A percentile compares a stretch with the other conserved stretches of the same genome.
Evolutionary conservation across 352 stramenopile genomes (phyloP).

Genomic region (Phytophthora citrophthora): DNA sequence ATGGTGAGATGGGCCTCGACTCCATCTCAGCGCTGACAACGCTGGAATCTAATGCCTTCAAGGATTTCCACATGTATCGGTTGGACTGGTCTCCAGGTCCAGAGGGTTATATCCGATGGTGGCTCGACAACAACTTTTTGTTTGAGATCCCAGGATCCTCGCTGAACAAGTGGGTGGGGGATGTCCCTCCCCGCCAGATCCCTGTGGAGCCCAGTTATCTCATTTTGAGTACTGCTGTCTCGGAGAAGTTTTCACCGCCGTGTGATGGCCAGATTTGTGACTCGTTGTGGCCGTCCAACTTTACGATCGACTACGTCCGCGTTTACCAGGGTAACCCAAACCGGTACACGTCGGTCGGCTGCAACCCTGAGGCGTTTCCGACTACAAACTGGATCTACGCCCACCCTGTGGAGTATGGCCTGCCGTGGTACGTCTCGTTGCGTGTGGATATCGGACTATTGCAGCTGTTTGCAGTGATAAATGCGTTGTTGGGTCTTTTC

Average conservation of each 20-base stretch:
- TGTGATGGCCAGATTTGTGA: constrained; percentile 94
- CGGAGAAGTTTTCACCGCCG: constrained; percentile 93
- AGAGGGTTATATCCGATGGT: constrained; percentile 94
- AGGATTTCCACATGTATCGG: constrained; percentile 93
- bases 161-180: constrained; percentile 81
- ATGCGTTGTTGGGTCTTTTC: constrained; percentile 55
- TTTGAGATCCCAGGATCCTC: constrained; percentile 92
- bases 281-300: constrained; percentile 91
- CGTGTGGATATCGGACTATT: constrained; percentile 52
- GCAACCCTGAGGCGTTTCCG: constrained; percentile 90
- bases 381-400: constrained; percentile 93
- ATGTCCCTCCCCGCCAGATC: constrained; percentile 83
- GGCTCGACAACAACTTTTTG: constrained; percentile 93
- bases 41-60: constrained; percentile 92
- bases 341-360: constrained; percentile 92
- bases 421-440: constrained; percentile 85
- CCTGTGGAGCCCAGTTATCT: constrained; percentile 97
- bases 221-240: constrained; percentile 98
- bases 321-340: constrained; percentile 94
- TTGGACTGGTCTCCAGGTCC: constrained; percentile 95
- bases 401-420: constrained; percentile 85
- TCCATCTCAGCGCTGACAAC: constrained; percentile 94
- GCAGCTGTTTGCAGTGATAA: constrained; percentile 63
- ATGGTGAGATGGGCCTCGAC: constrained; percentile 94
- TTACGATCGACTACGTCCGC: constrained; percentile 96